These are phyloP conservation scores for Trichosanthes truncata DNA, from an alignment of 306 rosid genomes.

Conservation along the genomic window DNA sequence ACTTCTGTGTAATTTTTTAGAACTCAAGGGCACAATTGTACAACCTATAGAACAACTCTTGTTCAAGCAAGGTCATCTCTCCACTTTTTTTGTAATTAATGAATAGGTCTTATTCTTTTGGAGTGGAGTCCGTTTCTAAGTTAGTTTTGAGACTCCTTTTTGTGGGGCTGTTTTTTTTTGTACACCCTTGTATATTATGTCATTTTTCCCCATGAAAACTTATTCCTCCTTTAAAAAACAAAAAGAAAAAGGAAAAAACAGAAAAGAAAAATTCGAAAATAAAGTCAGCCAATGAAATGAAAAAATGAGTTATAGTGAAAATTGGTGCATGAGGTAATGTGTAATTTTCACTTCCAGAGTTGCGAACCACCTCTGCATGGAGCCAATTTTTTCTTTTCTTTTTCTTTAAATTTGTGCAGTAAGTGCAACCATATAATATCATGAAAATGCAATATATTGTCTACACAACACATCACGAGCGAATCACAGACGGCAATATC, in stretches of 20 bases:
- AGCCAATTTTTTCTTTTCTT: not conserved
- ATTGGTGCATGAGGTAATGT: not conserved
- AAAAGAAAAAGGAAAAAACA: too few relatives aligned
- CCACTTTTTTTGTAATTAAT: not conserved
- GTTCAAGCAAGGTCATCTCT: too few relatives aligned
- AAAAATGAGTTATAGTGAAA: not conserved
- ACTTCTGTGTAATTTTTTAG: not conserved
- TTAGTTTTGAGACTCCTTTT: not conserved
- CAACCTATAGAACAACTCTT: too few relatives aligned
- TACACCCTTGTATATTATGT: not conserved
- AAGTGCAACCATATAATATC: not conserved
- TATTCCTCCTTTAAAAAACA: not conserved
- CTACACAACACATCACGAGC: not conserved
- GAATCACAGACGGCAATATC: conserved; percentile 5
- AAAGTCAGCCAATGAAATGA: not conserved
- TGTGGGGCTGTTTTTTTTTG: not conserved
- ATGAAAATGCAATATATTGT: not conserved
- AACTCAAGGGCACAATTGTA: too few relatives aligned
- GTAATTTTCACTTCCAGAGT: conserved; percentile 1
- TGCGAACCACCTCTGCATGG: not conserved
- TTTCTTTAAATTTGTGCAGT: not conserved
- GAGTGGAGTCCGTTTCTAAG: not conserved
- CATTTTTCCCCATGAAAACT: not conserved
- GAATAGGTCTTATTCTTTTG: not conserved
- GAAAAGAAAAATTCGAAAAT: too few relatives aligned